Evolutionary conservation across 2,329 filamentous ascomycete species (phyloP).

Genomic region (Xylariales sp.): DNA sequence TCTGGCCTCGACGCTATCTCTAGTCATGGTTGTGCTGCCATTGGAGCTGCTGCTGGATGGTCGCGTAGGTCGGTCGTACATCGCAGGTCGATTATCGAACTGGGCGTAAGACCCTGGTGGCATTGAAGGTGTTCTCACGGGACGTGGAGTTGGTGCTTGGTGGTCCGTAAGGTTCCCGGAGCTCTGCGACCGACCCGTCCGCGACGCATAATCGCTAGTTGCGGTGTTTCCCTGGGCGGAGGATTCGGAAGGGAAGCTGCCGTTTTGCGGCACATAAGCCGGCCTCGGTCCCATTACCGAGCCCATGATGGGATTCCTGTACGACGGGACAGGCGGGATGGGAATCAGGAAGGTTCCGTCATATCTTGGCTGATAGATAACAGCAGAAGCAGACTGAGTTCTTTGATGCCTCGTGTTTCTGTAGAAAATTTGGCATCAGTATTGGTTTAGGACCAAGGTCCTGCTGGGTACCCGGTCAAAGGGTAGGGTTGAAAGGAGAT

Average conservation of each 20-base stretch:
- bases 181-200: constrained; percentile 14
- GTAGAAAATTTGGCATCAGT: constrained; percentile 10
- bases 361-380: constrained; percentile 14
- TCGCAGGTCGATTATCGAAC: constrained; percentile 22
- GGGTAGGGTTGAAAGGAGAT: constrained; percentile 3
- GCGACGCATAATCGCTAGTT: constrained; percentile 10
- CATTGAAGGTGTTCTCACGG: constrained; percentile 8
- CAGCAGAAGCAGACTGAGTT: constrained; percentile 20
- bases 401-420: constrained; percentile 20
- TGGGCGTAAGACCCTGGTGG: constrained; percentile 24
- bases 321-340: constrained; percentile 5
- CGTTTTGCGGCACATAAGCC: constrained; percentile 15
- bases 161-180: constrained; percentile 13
- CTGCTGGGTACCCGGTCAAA: constrained; percentile 4
- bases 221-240: constrained; percentile 13
- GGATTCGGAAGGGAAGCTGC: constrained; percentile 13
- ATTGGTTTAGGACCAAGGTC: too few relatives aligned
- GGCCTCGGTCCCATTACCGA: constrained; percentile 16
- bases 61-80: constrained; percentile 16
- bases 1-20: constrained; percentile 25
- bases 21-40: constrained; percentile 21
- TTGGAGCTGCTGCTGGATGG: constrained; percentile 20
- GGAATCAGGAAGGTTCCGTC: constrained; percentile 19
- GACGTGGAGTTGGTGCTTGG: constrained; percentile 8
- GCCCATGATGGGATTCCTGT: constrained; percentile 14